Percentiles rank a stretch among this genome's conserved stretches.
Evolutionary conservation across 176 grass and related monocot species (phyloP).

Genomic region (Eleusine coracana): DNA sequence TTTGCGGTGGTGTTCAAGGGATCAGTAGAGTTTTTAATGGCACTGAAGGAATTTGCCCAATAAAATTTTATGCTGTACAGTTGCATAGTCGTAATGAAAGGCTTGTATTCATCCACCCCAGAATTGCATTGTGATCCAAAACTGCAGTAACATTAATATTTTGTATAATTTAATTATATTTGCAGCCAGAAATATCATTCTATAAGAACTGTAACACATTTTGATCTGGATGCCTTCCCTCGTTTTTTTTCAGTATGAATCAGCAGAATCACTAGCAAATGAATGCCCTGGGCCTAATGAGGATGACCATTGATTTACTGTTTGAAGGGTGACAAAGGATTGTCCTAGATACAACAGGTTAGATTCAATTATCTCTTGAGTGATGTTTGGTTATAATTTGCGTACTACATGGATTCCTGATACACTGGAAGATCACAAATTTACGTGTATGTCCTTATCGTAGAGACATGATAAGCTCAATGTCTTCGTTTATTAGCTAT

Average conservation of each 20-base stretch:
- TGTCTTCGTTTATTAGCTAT: constrained; percentile 20
- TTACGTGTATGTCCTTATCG: neutral
- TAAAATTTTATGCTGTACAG: neutral
- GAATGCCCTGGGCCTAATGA: constrained; percentile 74
- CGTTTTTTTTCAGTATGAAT: constrained; percentile 71
- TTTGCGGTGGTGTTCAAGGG: no score
- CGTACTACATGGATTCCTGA: constrained; percentile 21
- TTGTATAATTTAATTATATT: neutral
- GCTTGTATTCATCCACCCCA: neutral
- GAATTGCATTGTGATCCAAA: neutral
- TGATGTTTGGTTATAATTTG: constrained; percentile 17
- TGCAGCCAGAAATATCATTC: neutral
- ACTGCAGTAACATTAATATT: neutral
- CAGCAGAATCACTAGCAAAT: constrained; percentile 57
- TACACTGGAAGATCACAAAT: neutral
- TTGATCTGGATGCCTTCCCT: neutral
- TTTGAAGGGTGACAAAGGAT: constrained; percentile 19
- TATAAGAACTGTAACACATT: neutral
- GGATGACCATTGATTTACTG: constrained; percentile 78
- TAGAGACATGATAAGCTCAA: constrained; percentile 6
- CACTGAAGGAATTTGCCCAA: neutral
- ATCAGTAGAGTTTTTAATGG: no score
- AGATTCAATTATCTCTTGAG: constrained; percentile 12
- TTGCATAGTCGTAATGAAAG: neutral
- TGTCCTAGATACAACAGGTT: constrained; percentile 40